Base-by-base conservation (phyloP, 108 stramenopile genomes). In the Conticribra weissflogii region DNA sequence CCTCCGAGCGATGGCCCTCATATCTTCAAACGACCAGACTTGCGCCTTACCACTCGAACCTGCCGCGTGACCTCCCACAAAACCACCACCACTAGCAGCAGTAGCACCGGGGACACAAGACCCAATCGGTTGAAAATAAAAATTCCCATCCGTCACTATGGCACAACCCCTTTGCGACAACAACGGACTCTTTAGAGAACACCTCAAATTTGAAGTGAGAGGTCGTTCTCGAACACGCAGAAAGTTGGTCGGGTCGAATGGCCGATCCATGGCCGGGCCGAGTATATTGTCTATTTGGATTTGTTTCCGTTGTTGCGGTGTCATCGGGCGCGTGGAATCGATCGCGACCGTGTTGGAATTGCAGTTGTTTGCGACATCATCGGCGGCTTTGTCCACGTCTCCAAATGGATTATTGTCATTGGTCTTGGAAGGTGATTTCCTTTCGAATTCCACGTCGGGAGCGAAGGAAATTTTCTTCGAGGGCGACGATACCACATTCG, bases 41-140 rank as follows among this genome's bases (percentile, higher is more conserved):
- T 25, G 74, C 25, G 51, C 63, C 49, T 66, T 71, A 0, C 74
- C 31, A 45, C 60, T 59, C 0, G 41, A 12, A 15, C 56, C 48
- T 0, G 48, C 53, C 24, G 36, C 28, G 51, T 33, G 18, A 2
- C 22, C 59, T 12, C 33, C 36, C 1, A 24, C 19, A 2, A 5
- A 15, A 21, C 16, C 24, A 45, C 32, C 34, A 21, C 59, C 36
- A 63, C 50, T 22, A 74, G 29, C 9, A 54, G 59, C 30, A 46
- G 64, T 56, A 71, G 66, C n/a, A 72, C 78, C 55, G 76, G 60
- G 41, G 34, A 14, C 81, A 41, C 36, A 41, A 41, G 8, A 9
- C 18, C 50, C 21, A 2, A 74, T 78, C 5, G 81, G 85, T 59
- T 94, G 90, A 79, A 94, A 94, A 62, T 91, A 91, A 17, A 94